Conservation (phyloP, 805 yeast genomes). For the Hyphopichia homilentoma region DNA sequence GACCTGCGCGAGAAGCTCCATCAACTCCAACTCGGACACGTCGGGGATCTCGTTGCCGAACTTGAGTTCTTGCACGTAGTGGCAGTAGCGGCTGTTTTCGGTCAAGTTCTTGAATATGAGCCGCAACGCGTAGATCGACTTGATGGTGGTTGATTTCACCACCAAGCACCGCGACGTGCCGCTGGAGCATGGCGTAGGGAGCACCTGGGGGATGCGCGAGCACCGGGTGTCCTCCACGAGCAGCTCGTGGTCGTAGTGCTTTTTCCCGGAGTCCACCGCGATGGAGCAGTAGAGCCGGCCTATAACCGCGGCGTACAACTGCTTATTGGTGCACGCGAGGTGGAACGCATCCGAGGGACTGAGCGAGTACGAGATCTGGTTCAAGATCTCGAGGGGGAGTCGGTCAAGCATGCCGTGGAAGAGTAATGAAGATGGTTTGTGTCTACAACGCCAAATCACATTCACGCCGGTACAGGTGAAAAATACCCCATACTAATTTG, state of each 20-base stretch:
- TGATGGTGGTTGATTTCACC: slow-evolving; percentile 8
- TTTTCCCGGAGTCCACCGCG: slow-evolving; percentile 11
- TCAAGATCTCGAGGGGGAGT: slow-evolving; percentile 18
- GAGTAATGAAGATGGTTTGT: too few species aligned
- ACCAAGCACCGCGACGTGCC: too few species aligned
- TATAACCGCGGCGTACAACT: slow-evolving; percentile 5
- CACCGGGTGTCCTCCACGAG: slow-evolving; percentile 1
- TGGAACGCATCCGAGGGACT: slow-evolving; percentile 12
- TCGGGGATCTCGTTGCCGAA: slow-evolving; percentile 17
- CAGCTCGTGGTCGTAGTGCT: slow-evolving; percentile 1
- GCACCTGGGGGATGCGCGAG: too few species aligned
- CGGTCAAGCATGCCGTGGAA: slow-evolving; percentile 10
- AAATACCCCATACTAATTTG: neutral
- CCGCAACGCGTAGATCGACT: slow-evolving; percentile 14
- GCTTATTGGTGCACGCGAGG: slow-evolving; percentile 10
- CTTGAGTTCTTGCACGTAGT: slow-evolving; percentile 9
- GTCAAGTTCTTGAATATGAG: slow-evolving; percentile 15
- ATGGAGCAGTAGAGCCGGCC: slow-evolving; percentile 14
- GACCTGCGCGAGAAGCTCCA: slow-evolving; percentile 9
- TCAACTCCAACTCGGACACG: slow-evolving; percentile 19
- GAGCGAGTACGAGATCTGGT: slow-evolving; percentile 9
- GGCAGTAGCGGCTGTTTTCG: slow-evolving; percentile 8
- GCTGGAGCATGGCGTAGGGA: neutral
- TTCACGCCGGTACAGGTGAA: slow-evolving; percentile 1
- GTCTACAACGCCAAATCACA: too few species aligned